phyloP scores from a whole-genome alignment of 2,329 filamentous ascomycete genomes.

The Achaetomium macrosporum region DNA sequence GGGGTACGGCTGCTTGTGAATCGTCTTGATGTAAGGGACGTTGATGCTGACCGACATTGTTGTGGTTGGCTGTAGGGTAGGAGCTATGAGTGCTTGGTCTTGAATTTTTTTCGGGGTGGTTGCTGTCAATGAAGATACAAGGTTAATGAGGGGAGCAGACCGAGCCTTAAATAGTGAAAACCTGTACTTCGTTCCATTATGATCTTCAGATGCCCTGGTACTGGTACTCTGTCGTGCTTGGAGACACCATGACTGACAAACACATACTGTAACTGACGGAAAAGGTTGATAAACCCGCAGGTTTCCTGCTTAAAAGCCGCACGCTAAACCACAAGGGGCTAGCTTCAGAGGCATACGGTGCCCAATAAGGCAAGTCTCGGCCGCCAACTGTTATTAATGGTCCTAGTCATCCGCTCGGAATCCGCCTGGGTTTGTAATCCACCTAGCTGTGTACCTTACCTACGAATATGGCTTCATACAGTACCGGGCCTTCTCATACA shows the following conservation, averaged over 20 bases:
- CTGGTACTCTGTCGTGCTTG: no score
- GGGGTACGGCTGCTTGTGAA: slow-evolving; percentile 33
- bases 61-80: slow-evolving; percentile 27
- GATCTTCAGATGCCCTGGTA: neutral
- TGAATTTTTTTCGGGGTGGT: neutral
- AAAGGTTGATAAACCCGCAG: neutral
- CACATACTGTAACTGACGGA: no score
- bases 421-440: neutral
- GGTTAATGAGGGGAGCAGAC: no score
- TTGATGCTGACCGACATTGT: neutral
- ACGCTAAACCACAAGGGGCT: neutral
- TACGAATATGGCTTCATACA: neutral
- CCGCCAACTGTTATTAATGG: neutral
- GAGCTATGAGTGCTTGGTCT: neutral
- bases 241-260: no score
- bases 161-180: no score
- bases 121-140: no score
- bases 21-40: slow-evolving; percentile 26
- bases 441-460: no score
- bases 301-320: neutral
- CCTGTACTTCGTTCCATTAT: neutral
- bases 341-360: neutral
- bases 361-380: neutral
- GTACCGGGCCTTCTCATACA: neutral
- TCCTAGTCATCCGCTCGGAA: neutral